Evolutionary conservation across 2,329 filamentous ascomycete species (phyloP).

Genomic region (Cytospora leucostoma): DNA sequence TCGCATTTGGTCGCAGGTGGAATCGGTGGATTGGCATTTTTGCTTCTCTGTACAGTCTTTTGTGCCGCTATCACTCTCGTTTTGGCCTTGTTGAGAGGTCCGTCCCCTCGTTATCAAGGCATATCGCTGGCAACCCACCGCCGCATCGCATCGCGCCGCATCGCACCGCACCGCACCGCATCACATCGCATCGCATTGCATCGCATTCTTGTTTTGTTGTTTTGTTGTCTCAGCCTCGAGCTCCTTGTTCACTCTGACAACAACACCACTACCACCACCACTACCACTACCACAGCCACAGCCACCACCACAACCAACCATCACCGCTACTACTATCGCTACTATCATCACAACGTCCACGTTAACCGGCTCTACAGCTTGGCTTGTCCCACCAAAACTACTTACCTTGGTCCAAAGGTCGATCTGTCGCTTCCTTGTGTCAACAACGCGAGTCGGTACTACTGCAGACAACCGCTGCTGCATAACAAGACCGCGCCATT

Average conservation of each 20-base stretch:
- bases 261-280: conserved; percentile 16
- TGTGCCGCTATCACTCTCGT: conserved; percentile 10
- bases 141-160: conserved; percentile 16
- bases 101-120: conserved; percentile 23
- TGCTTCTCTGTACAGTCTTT: conserved; percentile 27
- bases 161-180: conserved; percentile 7
- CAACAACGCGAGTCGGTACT: conserved; percentile 17
- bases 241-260: neutral
- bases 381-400: conserved; percentile 17
- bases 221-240: conserved; percentile 14
- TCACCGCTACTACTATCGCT: conserved; percentile 16
- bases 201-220: conserved; percentile 12
- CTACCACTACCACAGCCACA: conserved; percentile 15
- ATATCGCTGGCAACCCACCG: conserved; percentile 21
- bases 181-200: neutral
- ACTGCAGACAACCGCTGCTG: conserved; percentile 27
- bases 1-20: conserved; percentile 12
- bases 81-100: conserved; percentile 10
- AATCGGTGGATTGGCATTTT: conserved; percentile 7
- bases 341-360: conserved; percentile 6
- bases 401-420: conserved; percentile 12
- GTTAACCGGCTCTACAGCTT: conserved; percentile 19
- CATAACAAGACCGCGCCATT: conserved; percentile 24
- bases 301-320: conserved; percentile 19
- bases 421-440: conserved; percentile 6